These are phyloP conservation scores for Fagopyrum homotropicum DNA, from an alignment of 148 eudicot species.

Conservation along the genomic window DNA sequence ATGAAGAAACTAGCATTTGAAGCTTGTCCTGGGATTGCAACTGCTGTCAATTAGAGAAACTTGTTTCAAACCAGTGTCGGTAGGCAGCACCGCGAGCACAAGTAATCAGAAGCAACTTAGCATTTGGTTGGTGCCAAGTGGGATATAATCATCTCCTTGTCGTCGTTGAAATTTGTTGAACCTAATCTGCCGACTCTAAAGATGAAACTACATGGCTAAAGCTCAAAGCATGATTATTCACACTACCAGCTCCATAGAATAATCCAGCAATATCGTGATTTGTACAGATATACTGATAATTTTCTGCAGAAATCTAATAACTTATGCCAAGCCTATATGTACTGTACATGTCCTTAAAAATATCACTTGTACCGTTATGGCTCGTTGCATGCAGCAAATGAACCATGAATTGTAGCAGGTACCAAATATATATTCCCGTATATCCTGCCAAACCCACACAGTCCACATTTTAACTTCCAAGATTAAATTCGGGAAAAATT, in stretches of 20 bases:
- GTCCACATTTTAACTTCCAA: too few species aligned
- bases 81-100: neutral
- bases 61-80: neutral
- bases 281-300: neutral
- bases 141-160: neutral
- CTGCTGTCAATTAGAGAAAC: neutral
- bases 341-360: neutral
- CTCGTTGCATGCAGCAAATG: neutral
- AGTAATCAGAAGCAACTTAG: neutral
- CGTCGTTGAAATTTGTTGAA: neutral
- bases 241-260: neutral
- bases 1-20: conserved; percentile 7
- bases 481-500: too few species aligned
- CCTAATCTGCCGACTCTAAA: neutral
- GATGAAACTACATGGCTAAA: neutral
- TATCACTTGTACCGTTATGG: neutral
- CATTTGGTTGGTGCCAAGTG: neutral
- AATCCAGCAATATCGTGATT: neutral
- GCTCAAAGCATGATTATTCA: neutral
- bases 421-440: too few species aligned
- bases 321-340: neutral
- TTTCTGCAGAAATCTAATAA: neutral
- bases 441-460: too few species aligned
- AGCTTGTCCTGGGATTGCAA: neutral
- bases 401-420: neutral